Conservation (phyloP, 1,284 basidiomycete species). For the Sphaerobolus stellatus region DNA sequence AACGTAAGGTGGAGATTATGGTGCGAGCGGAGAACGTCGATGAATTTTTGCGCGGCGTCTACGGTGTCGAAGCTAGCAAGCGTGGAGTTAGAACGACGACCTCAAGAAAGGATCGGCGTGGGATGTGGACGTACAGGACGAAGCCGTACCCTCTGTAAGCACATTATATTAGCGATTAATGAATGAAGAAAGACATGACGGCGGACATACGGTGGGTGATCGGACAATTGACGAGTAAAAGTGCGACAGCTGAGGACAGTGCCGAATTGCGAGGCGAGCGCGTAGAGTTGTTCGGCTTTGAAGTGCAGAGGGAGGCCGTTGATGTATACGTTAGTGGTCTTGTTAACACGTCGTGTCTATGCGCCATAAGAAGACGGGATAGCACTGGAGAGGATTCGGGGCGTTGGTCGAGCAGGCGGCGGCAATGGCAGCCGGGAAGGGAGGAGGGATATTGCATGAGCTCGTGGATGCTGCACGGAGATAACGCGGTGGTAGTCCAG, state of each 20-base stretch:
- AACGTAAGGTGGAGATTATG: constrained; percentile 77
- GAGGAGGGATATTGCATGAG: no score
- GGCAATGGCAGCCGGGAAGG: no score
- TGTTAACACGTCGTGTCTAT: background rate
- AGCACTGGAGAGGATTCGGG: constrained; percentile 11
- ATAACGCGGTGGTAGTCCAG: no score
- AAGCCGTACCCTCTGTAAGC: constrained; percentile 70
- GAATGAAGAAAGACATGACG: background rate
- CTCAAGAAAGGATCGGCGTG: background rate
- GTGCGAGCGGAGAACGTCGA: constrained; percentile 60
- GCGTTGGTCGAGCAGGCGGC: constrained; percentile 11
- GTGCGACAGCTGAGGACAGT: constrained; percentile 58
- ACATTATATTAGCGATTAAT: background rate
- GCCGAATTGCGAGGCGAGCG: constrained; percentile 54
- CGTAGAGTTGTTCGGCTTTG: constrained; percentile 60
- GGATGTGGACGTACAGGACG: constrained; percentile 56
- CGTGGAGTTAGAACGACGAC: constrained; percentile 3
- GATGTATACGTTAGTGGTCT: constrained; percentile 59
- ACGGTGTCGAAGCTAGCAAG: constrained; percentile 55
- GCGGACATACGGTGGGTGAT: constrained; percentile 39
- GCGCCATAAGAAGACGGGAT: background rate
- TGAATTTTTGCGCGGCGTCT: constrained; percentile 67
- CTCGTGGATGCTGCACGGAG: no score
- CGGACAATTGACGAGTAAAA: constrained; percentile 59
- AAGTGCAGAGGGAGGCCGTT: constrained; percentile 65